These are phyloP conservation scores for Ascochyta clinopodiicola DNA, from an alignment of 2,329 filamentous ascomycete species.

Conservation along the genomic window DNA sequence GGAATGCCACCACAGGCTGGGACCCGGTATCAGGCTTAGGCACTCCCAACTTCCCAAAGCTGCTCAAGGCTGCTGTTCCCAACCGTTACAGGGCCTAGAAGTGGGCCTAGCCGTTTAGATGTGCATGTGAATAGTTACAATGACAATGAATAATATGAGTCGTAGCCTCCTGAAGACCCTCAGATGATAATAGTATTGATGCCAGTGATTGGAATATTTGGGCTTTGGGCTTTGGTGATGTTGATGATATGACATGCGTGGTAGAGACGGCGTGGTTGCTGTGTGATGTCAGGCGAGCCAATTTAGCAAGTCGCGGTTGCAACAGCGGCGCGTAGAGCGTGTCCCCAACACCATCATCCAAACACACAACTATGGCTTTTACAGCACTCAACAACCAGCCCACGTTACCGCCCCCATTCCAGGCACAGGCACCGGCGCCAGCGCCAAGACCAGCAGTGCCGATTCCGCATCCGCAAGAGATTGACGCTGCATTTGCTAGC, in stretches of 20 bases:
- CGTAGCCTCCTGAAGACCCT: too few species aligned
- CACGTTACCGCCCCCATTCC: constrained; percentile 10
- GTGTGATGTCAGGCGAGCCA: constrained; percentile 16
- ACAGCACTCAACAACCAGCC: constrained; percentile 31
- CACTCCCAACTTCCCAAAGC: constrained; percentile 39
- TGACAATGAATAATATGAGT: not conserved
- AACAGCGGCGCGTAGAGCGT: constrained; percentile 6
- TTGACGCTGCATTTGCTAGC: constrained; percentile 44
- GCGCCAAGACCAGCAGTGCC: not conserved
- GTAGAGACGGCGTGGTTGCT: not conserved
- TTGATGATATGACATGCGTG: not conserved
- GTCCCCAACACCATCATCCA: constrained; percentile 17
- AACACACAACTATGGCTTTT: constrained; percentile 28
- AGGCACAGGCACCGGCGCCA: constrained; percentile 9
- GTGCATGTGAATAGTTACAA: not conserved
- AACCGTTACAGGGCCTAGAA: constrained; percentile 30
- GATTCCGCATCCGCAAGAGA: constrained; percentile 33
- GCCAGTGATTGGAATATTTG: not conserved
- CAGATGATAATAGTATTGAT: not conserved
- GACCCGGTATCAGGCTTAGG: constrained; percentile 44
- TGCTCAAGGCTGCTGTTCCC: constrained; percentile 38
- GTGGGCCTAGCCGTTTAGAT: not conserved
- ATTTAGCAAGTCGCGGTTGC: constrained; percentile 7
- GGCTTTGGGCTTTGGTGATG: too few species aligned
- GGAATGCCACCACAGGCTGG: constrained; percentile 45